phyloP scores from a whole-genome alignment of 1,139 yeast genomes.

The Kurtzmaniella quercitrusa region DNA sequence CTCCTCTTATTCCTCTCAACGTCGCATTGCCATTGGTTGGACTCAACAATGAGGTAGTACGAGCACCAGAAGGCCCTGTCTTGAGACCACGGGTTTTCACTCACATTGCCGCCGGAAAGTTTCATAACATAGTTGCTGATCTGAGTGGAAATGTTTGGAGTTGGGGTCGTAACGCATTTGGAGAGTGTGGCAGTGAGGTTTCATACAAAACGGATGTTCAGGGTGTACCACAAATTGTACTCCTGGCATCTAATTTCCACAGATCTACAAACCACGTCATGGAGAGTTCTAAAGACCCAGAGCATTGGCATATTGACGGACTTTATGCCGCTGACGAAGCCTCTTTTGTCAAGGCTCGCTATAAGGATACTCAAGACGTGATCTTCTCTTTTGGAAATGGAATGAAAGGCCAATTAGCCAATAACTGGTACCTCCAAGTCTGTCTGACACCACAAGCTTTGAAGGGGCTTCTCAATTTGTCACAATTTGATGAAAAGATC shows the following conservation, averaged over 20 bases:
- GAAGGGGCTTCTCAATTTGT: slow-evolving; percentile 44
- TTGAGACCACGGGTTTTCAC: slow-evolving; percentile 43
- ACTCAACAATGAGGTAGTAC: slow-evolving; percentile 32
- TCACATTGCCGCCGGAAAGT: slow-evolving; percentile 68
- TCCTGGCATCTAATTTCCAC: slow-evolving; percentile 20
- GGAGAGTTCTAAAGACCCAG: slow-evolving; percentile 30
- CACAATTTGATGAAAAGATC: slow-evolving; percentile 36
- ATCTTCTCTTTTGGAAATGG: slow-evolving; percentile 80
- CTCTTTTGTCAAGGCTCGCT: slow-evolving; percentile 49
- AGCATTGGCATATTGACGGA: slow-evolving; percentile 38
- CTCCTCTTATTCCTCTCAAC: slow-evolving; percentile 20
- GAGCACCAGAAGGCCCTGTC: slow-evolving; percentile 15
- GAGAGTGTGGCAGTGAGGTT: slow-evolving; percentile 78
- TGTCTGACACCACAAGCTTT: slow-evolving; percentile 64
- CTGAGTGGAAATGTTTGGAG: slow-evolving; percentile 63
- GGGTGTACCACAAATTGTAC: slow-evolving; percentile 63
- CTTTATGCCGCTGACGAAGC: slow-evolving; percentile 70
- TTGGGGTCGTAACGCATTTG: slow-evolving; percentile 80
- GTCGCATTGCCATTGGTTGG: slow-evolving; percentile 31
- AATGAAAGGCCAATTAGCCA: slow-evolving; percentile 82
- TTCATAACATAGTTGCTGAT: slow-evolving; percentile 69
- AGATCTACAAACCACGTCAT: slow-evolving; percentile 18
- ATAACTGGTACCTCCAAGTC: slow-evolving; percentile 70
- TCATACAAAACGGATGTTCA: slow-evolving; percentile 61
- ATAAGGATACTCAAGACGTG: slow-evolving; percentile 22